Evolutionary conservation across 345 rosid species (phyloP), one percentile per base, ranked within the genome.

Genomic region (Kandelia obovata): DNA sequence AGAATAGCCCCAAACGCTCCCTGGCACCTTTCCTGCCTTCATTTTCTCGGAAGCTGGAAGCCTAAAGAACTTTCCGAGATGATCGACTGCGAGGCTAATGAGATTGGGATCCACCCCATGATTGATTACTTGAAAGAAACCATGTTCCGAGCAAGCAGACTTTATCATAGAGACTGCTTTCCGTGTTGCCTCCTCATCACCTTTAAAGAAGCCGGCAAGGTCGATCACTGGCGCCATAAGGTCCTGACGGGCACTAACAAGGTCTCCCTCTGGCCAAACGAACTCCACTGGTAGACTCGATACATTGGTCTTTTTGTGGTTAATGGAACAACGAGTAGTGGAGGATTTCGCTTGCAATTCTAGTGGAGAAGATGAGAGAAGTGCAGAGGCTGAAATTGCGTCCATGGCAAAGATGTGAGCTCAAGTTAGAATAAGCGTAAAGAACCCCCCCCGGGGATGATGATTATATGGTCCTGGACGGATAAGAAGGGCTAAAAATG

Each of bases 51-150:
- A 15, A 5, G 43, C 10, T 20, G 81, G 72, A 27, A 82, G 73
- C 25, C 65, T 75, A 32, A 85, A 90, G 77, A 90, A 65, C 19
- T 49, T 52, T 64, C 64, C 77, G 35, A 79, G 61, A 21, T 68
- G 62, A 32, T 74, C 73, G 28, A 80, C 71, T 0, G 85, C 88
- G 7, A 61, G 62, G 6, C 43, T 62, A 20, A 86, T 80, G 10
- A 90, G 80, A 13, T 66, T 62, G 3, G 23, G 65, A 61, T 78
- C 83, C 64, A 90, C 63, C 30, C 87, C 87, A 62, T 88, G 92
- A 72, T 88, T 88, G 65, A 78, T 76, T 63, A 90, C 93, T 30
- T 83, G 87, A 75, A 90, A 90, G 55, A 80, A 83, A 23, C 96
- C 93, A 65, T 86, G 92, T 32, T 62, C 73, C 71, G 69, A 49